phyloP scores from a whole-genome alignment of 78 protist species.

The Cavenderia fasciculata region DNA sequence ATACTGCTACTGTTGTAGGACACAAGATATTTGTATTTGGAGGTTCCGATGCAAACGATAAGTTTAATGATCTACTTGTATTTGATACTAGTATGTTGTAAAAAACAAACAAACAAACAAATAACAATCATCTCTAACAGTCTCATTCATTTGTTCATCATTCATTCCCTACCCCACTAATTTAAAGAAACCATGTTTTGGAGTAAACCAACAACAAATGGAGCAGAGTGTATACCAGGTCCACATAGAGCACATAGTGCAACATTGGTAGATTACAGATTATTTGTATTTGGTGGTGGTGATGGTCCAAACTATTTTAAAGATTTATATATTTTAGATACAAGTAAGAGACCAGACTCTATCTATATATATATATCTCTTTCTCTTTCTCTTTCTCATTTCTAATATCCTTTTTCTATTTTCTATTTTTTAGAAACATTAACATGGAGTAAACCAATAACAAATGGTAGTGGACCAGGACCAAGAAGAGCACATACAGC shows the following conservation, averaged over 20 bases:
- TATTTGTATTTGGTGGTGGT: conserved; percentile 69
- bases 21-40: conserved; percentile 66
- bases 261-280: conserved; percentile 45
- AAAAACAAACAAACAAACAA: neutral
- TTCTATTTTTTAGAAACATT: conserved; percentile 41
- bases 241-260: conserved; percentile 75
- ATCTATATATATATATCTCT: too few species aligned
- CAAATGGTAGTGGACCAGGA: conserved; percentile 57
- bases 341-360: too few species aligned
- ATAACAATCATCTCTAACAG: neutral
- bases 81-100: conserved; percentile 39
- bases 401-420: neutral
- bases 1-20: conserved; percentile 74
- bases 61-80: conserved; percentile 46
- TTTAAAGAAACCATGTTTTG: conserved; percentile 68
- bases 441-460: conserved; percentile 64
- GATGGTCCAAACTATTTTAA: conserved; percentile 68
- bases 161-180: too few species aligned
- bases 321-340: conserved; percentile 55
- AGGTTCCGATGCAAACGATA: conserved; percentile 67
- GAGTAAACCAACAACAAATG: conserved; percentile 57
- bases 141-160: neutral
- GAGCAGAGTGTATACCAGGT: conserved; percentile 56
- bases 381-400: neutral
- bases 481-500: conserved; percentile 78